phyloP scores from a whole-genome alignment of 805 yeast species.

The Saturnispora mendoncae region DNA sequence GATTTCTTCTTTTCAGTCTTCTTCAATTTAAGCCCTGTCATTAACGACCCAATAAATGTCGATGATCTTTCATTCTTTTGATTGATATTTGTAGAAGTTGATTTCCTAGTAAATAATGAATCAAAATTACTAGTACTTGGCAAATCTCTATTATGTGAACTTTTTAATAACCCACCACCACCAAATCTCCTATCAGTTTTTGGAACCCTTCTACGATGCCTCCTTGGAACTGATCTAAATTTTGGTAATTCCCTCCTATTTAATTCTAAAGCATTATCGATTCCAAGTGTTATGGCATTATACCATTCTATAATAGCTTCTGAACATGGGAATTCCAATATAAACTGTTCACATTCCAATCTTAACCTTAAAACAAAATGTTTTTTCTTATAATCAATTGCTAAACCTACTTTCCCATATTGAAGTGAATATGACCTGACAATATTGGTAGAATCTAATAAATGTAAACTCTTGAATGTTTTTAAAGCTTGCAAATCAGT shows the following conservation, averaged over 20 bases:
- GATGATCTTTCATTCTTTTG: background rate
- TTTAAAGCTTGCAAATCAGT: constrained; percentile 22
- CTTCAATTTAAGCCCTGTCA: constrained; percentile 4
- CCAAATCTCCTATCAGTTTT: background rate
- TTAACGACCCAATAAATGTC: background rate
- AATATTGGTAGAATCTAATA: constrained; percentile 31
- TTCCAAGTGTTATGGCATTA: constrained; percentile 60
- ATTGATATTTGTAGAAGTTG: background rate
- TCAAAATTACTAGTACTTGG: constrained; percentile 15
- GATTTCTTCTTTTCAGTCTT: background rate
- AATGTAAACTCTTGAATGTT: constrained; percentile 18
- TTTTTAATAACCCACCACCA: constrained; percentile 2
- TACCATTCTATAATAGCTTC: constrained; percentile 76
- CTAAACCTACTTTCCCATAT: constrained; percentile 75
- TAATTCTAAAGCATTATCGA: constrained; percentile 71
- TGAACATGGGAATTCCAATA: constrained; percentile 53
- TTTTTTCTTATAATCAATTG: constrained; percentile 71
- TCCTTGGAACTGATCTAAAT: constrained; percentile 73
- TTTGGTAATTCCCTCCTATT: constrained; percentile 62
- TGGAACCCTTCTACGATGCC: constrained; percentile 43
- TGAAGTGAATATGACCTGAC: constrained; percentile 72
- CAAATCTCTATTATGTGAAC: background rate
- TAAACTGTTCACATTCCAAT: constrained; percentile 73
- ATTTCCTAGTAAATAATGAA: constrained; percentile 13
- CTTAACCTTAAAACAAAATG: constrained; percentile 64